phyloP scores from a whole-genome alignment of 371 early-diverging fungal species.

The Coemansia sp. region DNA sequence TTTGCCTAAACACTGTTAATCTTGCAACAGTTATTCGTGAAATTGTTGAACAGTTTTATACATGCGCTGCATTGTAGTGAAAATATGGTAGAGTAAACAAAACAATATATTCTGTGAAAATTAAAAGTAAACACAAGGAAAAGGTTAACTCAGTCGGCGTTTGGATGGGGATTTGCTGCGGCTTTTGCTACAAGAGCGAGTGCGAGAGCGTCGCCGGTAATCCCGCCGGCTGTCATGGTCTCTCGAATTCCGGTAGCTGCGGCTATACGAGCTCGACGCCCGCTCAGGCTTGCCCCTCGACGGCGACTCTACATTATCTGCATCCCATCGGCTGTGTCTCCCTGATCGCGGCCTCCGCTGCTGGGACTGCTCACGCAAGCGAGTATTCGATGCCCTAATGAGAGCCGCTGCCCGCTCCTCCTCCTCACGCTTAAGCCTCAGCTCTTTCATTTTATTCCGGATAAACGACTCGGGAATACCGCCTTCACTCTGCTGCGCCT shows the following conservation, averaged over 20 bases:
- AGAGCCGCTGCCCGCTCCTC: constrained; percentile 25
- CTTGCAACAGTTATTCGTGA: too few species aligned
- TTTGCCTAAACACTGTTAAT: too few species aligned
- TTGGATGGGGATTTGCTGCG: neutral
- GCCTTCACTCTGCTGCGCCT: constrained; percentile 77
- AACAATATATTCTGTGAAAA: too few species aligned
- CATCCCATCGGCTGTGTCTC: constrained; percentile 26
- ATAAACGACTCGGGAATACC: constrained; percentile 87
- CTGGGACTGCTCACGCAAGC: neutral
- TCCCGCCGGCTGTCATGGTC: neutral
- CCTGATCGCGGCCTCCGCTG: constrained; percentile 4
- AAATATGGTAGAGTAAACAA: too few species aligned
- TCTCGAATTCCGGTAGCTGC: neutral
- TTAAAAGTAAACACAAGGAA: too few species aligned
- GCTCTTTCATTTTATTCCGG: constrained; percentile 81
- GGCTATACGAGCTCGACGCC: neutral
- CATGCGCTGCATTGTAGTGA: too few species aligned
- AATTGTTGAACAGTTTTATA: too few species aligned
- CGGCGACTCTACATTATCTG: neutral
- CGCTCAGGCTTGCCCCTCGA: neutral
- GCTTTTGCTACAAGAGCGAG: neutral
- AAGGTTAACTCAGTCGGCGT: too few species aligned
- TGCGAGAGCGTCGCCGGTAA: neutral
- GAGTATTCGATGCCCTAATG: constrained; percentile 16
- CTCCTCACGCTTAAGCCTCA: constrained; percentile 53